Percentiles rank a stretch among this genome's conserved stretches.
Conservation (phyloP, 2,329 filamentous ascomycete species). For the Purpureocillium takamizusanense region DNA sequence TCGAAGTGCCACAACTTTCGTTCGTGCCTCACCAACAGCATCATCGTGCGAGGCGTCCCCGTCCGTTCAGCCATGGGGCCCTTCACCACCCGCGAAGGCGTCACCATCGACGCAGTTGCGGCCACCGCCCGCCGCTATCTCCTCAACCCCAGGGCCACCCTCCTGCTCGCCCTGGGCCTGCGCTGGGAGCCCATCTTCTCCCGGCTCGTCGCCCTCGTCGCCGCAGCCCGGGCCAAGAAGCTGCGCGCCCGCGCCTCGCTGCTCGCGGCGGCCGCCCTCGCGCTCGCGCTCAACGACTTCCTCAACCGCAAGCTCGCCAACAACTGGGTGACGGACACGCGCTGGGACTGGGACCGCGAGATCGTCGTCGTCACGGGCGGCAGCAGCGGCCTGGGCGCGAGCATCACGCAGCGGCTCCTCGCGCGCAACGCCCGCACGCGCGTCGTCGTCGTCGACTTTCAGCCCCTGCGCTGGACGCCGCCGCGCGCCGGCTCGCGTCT, state of each 20-base stretch:
- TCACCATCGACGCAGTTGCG: constrained; percentile 14
- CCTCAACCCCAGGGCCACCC: constrained; percentile 10
- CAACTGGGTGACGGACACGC: constrained; percentile 12
- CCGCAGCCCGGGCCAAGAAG: neutral
- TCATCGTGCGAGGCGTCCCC: too few species aligned
- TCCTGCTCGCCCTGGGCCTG: constrained; percentile 9
- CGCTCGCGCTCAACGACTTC: constrained; percentile 12
- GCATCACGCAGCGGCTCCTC: constrained; percentile 18
- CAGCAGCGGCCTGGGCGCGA: constrained; percentile 29
- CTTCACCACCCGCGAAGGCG: constrained; percentile 11
- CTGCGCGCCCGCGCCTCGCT: constrained; percentile 1
- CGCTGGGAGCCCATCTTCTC: constrained; percentile 5
- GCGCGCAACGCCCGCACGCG: constrained; percentile 13
- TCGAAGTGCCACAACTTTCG: too few species aligned
- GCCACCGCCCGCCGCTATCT: constrained; percentile 9
- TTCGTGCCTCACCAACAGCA: too few species aligned
- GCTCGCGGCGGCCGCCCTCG: constrained; percentile 6
- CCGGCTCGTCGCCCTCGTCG: constrained; percentile 1
- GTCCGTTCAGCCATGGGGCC: too few species aligned
- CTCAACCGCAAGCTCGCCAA: constrained; percentile 14
- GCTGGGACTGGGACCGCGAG: constrained; percentile 26
- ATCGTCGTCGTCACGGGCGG: constrained; percentile 29
- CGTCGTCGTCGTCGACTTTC: constrained; percentile 25
- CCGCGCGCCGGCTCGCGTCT: constrained; percentile 8
- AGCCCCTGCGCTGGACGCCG: constrained; percentile 18